Percentiles rank a stretch among this genome's conserved stretches.
Evolutionary conservation across 2,329 filamentous ascomycete species (phyloP).

Genomic region (Diaporthe sp.): DNA sequence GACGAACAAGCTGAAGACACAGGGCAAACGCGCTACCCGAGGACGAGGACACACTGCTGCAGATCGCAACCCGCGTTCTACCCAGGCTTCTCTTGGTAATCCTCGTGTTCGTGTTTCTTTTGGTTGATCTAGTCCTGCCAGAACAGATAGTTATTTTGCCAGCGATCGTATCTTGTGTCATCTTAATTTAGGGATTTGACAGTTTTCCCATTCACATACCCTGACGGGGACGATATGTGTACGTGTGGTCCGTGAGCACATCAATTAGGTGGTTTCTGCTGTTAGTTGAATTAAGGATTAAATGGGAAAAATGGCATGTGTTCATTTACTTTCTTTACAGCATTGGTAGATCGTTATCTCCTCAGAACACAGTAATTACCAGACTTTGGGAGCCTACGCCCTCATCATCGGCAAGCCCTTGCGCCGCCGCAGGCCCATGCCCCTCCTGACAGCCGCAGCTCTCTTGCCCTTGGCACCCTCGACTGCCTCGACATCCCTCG

Average conservation of each 20-base stretch:
- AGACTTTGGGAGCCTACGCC: background rate
- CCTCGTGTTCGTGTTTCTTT: too few relatives aligned
- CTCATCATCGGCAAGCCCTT: conserved; percentile 30
- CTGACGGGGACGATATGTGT: too few relatives aligned
- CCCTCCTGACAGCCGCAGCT: conserved; percentile 22
- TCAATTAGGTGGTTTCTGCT: too few relatives aligned
- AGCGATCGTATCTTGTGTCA: too few relatives aligned
- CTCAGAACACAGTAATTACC: background rate
- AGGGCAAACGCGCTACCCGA: background rate
- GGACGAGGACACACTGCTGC: background rate
- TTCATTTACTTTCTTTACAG: background rate
- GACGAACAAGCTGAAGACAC: background rate
- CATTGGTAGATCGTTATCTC: background rate
- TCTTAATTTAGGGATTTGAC: too few relatives aligned
- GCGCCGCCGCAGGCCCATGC: conserved; percentile 6
- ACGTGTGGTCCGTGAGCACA: too few relatives aligned
- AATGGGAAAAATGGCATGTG: too few relatives aligned
- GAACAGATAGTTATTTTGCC: too few relatives aligned
- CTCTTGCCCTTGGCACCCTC: conserved; percentile 26
- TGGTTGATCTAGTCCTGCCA: too few relatives aligned
- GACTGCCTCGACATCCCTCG: conserved; percentile 13
- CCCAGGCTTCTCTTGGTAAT: background rate
- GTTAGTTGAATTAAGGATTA: too few relatives aligned
- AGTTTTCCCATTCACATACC: too few relatives aligned
- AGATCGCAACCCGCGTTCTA: background rate